Evolutionary conservation across 202 grass and related monocot species (phyloP).

Genomic region (Alloteropsis angusta): DNA sequence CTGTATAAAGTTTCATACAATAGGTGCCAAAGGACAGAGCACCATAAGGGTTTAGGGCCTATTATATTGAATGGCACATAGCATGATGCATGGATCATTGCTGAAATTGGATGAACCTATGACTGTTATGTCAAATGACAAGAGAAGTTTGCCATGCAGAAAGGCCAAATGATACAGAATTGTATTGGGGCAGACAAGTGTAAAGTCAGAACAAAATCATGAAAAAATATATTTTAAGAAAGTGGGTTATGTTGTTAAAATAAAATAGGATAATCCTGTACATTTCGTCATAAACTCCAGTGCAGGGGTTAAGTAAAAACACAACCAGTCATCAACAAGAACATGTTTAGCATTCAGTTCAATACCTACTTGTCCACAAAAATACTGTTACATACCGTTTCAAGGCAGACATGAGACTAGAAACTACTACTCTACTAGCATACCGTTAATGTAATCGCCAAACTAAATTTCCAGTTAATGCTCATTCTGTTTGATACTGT

Average conservation of each 20-base stretch:
- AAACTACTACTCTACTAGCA: background rate
- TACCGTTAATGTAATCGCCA: background rate
- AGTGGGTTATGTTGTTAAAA: background rate
- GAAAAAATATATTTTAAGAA: background rate
- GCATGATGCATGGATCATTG: background rate
- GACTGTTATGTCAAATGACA: background rate
- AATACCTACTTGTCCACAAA: background rate
- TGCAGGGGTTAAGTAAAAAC: background rate
- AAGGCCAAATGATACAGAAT: background rate
- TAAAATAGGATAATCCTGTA: background rate
- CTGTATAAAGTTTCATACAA: background rate
- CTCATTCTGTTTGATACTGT: background rate
- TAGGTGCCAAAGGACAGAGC: background rate
- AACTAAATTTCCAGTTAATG: background rate
- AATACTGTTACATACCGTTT: too few species aligned
- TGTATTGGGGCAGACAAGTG: background rate
- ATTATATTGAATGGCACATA: background rate
- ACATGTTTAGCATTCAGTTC: background rate
- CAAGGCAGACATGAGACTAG: background rate
- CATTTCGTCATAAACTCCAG: background rate
- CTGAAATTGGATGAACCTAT: constrained; percentile 1
- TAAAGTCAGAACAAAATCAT: background rate
- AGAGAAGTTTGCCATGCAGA: background rate
- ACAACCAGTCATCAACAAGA: background rate
- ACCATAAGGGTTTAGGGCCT: background rate